Base-by-base conservation (phyloP, 2,329 filamentous ascomycete species). In the Fusarium oxysporum region DNA sequence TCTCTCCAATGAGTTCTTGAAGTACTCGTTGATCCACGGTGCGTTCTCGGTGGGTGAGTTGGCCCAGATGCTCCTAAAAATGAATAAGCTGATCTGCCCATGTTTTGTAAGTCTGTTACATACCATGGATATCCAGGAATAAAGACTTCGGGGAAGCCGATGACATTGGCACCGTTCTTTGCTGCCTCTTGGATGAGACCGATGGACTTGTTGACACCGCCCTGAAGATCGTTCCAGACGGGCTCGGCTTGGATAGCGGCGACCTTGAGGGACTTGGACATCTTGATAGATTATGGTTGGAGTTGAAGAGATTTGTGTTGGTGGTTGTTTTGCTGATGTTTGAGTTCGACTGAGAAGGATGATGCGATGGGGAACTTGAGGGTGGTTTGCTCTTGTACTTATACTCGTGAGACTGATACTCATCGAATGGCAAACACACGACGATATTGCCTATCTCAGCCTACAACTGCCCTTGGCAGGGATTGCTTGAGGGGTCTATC, bases 81-180 rank as follows among this genome's bases (percentile, higher is more conserved):
- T 71, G 51, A 72, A 62, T 68, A 44, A 62, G 60, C 51, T 59
- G 60, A 62, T 59, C 51, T 57, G 53, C 41, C n/a, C 51, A 59
- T 33, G 25, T n/a, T n/a, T n/a, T 5, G 1, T 9, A 28, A 33
- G 5, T n/a, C 10, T 13, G 38, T 2, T 12, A 75, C 78, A 72
- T 67, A 86, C 85, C 85, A 87, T 35, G 85, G 84, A 67, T 86
- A 85, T 3, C 84, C 83, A 8, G 82, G 79, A 16, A 86, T 82
- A 77, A 82, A 86, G 14, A 83, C 80, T 62, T 87, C 84, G 4
- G 85, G 84, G 50, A 86, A 87, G 5, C 78, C 80, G 16, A 83
- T 62, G 0, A 83, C 77, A 19, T 82, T 76, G n/a, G 78, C 78
- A 6, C 80, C 80, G 5, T 80, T 70, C 28, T 68, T 68, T 6